phyloP scores from a whole-genome alignment of 257 asterid genomes.

The Vinca minor region DNA sequence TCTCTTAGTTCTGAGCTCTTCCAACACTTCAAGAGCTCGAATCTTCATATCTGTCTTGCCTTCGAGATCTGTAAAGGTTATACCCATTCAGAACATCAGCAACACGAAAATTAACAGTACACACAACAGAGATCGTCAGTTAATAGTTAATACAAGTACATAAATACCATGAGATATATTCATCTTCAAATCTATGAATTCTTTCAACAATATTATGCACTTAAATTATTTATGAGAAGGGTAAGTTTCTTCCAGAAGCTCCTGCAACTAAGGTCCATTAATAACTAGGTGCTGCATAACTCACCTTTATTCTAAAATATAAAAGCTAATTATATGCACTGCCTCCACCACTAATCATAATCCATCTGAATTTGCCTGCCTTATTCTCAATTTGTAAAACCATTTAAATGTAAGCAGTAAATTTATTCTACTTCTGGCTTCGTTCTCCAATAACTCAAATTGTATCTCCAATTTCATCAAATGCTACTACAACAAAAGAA shows the following conservation, averaged over 20 bases:
- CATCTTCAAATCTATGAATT: not conserved
- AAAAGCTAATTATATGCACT: too few relatives aligned
- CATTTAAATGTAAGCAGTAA: not conserved
- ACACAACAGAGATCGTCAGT: not conserved
- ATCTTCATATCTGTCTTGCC: constrained; percentile 92
- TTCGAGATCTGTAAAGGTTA: constrained; percentile 57
- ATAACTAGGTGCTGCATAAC: not conserved
- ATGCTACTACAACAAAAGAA: too few relatives aligned
- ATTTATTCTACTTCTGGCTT: not conserved
- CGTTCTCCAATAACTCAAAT: not conserved
- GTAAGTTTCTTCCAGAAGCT: not conserved
- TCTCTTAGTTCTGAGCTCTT: constrained; percentile 75
- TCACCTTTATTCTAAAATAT: not conserved
- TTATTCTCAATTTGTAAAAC: not conserved
- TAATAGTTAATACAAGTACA: not conserved
- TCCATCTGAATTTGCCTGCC: not conserved
- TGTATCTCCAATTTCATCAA: not conserved
- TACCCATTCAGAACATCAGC: not conserved
- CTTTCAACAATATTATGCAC: not conserved
- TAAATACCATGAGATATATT: not conserved
- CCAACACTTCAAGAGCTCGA: constrained; percentile 82
- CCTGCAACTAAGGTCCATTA: not conserved
- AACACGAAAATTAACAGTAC: not conserved
- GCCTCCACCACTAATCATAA: too few relatives aligned
- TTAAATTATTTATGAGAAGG: not conserved